These are phyloP conservation scores for Nothophoma quercina DNA, from an alignment of 2,329 filamentous ascomycete genomes.

Conservation along the genomic window DNA sequence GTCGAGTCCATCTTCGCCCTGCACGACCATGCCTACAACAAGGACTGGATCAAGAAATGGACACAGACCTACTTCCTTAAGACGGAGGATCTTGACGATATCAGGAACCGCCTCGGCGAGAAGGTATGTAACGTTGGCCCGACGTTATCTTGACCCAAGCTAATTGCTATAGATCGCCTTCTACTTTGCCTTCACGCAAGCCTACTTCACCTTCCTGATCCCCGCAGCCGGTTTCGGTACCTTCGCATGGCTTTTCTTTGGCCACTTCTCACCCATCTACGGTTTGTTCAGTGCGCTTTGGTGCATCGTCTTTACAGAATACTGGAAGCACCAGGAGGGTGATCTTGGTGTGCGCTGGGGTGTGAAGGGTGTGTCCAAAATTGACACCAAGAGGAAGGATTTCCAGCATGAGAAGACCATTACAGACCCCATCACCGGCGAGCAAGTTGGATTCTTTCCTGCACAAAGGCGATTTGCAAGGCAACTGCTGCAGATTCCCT, in stretches of 20 bases:
- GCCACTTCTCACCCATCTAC: conserved; percentile 83
- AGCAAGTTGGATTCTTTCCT: conserved; percentile 78
- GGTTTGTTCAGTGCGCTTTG: conserved; percentile 82
- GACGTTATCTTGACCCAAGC: not conserved
- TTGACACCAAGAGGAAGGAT: conserved; percentile 78
- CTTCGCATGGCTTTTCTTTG: conserved; percentile 80
- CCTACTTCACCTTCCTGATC: conserved; percentile 86
- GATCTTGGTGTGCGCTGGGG: conserved; percentile 90
- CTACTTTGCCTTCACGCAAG: conserved; percentile 93
- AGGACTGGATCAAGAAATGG: conserved; percentile 63
- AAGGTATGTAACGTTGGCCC: conserved; percentile 42
- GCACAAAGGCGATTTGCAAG: conserved; percentile 75
- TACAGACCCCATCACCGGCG: conserved; percentile 82
- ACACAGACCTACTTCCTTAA: conserved; percentile 56
- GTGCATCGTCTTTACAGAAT: conserved; percentile 88
- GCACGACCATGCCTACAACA: conserved; percentile 61
- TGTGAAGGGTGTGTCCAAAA: conserved; percentile 81
- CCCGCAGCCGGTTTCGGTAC: conserved; percentile 82
- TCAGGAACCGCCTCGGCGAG: conserved; percentile 59
- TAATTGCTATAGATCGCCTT: conserved; percentile 72
- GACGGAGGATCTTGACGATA: conserved; percentile 59
- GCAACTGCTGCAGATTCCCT: conserved; percentile 84
- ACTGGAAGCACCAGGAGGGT: conserved; percentile 92
- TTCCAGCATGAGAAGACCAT: conserved; percentile 81
- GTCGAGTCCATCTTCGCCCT: conserved; percentile 60